Percentiles rank a stretch among this genome's conserved stretches.
phyloP scores from a whole-genome alignment of 2,329 filamentous ascomycete genomes.

The Hymenoscyphus fraxineus region DNA sequence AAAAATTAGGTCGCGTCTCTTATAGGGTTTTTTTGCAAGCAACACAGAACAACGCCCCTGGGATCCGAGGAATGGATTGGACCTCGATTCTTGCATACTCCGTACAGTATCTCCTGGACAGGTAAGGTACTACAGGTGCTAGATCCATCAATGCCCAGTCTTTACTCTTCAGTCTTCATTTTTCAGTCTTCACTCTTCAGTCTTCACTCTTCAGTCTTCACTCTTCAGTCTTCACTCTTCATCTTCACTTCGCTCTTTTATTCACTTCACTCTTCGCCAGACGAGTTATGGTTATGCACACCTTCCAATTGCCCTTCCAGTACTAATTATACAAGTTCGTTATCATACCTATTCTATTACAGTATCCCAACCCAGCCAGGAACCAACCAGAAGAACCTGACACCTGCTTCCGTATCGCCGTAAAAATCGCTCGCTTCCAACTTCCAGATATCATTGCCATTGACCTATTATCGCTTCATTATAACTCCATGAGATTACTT shows the following conservation, averaged over 20 bases:
- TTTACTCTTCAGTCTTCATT: too few species aligned
- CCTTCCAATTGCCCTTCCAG: too few species aligned
- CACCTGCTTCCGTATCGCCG: slow-evolving; percentile 3
- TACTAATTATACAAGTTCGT: background rate
- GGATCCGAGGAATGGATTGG: too few species aligned
- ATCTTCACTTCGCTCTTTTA: background rate
- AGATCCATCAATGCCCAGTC: too few species aligned
- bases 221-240: background rate
- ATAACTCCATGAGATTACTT: background rate
- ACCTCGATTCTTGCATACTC: too few species aligned
- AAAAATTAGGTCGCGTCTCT: background rate
- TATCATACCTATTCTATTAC: slow-evolving; percentile 3
- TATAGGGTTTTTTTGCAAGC: background rate
- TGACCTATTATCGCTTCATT: background rate
- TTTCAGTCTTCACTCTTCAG: too few species aligned
- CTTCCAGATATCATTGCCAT: background rate
- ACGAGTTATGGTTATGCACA: too few species aligned
- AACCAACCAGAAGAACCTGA: background rate
- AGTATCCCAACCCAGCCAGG: background rate
- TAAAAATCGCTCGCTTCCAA: background rate
- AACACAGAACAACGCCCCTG: background rate
- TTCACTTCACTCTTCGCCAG: too few species aligned
- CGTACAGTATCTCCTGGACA: too few species aligned
- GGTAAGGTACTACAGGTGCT: too few species aligned
- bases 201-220: too few species aligned